Percentiles rank a stretch among this genome's conserved stretches.
These are phyloP conservation scores for Aspergillus floridensis DNA, from an alignment of 2,329 filamentous ascomycete genomes.

Conservation along the genomic window DNA sequence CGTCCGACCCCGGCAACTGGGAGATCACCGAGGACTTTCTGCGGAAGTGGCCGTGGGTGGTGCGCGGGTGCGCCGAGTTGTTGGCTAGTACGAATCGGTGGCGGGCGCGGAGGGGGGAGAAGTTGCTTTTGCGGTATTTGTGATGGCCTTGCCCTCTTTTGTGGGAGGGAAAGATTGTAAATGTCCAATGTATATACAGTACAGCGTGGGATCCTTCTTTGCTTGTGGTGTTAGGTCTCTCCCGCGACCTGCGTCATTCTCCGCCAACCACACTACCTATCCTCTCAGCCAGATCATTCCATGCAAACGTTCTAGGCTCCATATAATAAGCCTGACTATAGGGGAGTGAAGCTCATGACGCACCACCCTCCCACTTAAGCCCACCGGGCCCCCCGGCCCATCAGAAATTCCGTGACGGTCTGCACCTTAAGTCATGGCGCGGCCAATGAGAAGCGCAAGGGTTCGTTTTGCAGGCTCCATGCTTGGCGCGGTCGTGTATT, in stretches of 20 bases:
- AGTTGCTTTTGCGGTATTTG: conserved; percentile 5
- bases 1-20: conserved; percentile 48
- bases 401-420: neutral
- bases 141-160: neutral
- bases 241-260: no score
- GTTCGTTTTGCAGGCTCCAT: neutral
- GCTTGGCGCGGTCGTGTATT: neutral
- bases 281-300: no score
- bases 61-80: conserved; percentile 28
- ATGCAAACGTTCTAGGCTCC: no score
- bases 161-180: neutral
- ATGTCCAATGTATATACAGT: neutral
- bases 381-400: neutral
- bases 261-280: no score
- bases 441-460: neutral
- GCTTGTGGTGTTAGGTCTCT: no score
- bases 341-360: neutral
- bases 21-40: conserved; percentile 49
- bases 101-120: conserved; percentile 18
- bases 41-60: conserved; percentile 44
- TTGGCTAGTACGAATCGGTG: conserved; percentile 30
- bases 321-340: no score
- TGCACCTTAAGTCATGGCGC: neutral
- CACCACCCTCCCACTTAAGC: neutral
- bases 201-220: no score